Percentiles rank a stretch among this genome's conserved stretches.
phyloP scores from a whole-genome alignment of 2,329 filamentous ascomycete genomes.

The Hypoxylon sp. region DNA sequence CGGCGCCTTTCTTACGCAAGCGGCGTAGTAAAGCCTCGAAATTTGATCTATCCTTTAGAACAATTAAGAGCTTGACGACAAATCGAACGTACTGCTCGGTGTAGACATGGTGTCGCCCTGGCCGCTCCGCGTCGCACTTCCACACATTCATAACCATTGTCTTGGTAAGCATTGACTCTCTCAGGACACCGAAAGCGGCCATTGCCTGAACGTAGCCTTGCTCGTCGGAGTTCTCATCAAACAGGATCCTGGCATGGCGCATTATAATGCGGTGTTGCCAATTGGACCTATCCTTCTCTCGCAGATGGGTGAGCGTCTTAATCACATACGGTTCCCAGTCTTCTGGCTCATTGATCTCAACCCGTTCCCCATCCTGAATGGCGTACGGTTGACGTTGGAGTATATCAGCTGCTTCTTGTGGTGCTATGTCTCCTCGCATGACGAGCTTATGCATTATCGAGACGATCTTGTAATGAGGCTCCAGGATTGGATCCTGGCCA shows the following conservation, averaged over 20 bases:
- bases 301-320: slow-evolving; percentile 63
- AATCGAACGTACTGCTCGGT: slow-evolving; percentile 88
- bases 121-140: slow-evolving; percentile 88
- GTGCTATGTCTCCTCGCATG: slow-evolving; percentile 61
- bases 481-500: slow-evolving; percentile 81
- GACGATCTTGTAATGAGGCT: slow-evolving; percentile 93
- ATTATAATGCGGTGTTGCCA: slow-evolving; percentile 95
- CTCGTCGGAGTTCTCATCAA: slow-evolving; percentile 61
- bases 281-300: slow-evolving; percentile 86
- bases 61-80: slow-evolving; percentile 79
- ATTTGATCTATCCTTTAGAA: slow-evolving; percentile 79
- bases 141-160: slow-evolving; percentile 95
- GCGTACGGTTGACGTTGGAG: slow-evolving; percentile 69
- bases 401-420: slow-evolving; percentile 64
- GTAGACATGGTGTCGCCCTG: slow-evolving; percentile 91
- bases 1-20: slow-evolving; percentile 83
- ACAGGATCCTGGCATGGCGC: slow-evolving; percentile 72
- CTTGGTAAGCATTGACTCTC: slow-evolving; percentile 84
- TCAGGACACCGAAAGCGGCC: slow-evolving; percentile 82
- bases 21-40: slow-evolving; percentile 83
- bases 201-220: slow-evolving; percentile 71
- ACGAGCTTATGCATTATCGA: slow-evolving; percentile 87
- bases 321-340: slow-evolving; percentile 70
- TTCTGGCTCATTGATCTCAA: slow-evolving; percentile 68
- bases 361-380: slow-evolving; percentile 61